phyloP scores from a whole-genome alignment of 2,329 filamentous ascomycete species.

The Thielaviopsis punctulata region DNA sequence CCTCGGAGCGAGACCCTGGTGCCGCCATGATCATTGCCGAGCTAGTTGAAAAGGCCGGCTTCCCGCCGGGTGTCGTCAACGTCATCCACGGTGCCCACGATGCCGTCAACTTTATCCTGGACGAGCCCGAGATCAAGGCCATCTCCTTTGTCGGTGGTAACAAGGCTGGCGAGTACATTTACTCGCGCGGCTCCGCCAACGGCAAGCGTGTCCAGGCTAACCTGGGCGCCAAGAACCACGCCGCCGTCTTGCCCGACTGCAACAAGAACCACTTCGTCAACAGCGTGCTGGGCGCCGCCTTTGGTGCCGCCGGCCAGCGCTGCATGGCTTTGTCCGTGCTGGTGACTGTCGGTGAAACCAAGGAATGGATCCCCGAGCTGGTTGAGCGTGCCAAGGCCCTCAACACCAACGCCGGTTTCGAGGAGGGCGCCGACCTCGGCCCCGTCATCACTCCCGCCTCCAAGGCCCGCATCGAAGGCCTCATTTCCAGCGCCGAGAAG shows the following conservation, averaged over 20 bases:
- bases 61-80: conserved; percentile 68
- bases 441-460: conserved; percentile 68
- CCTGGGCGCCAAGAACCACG: conserved; percentile 77
- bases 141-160: conserved; percentile 77
- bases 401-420: conserved; percentile 65
- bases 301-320: conserved; percentile 68
- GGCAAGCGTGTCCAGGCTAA: conserved; percentile 83
- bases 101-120: conserved; percentile 73
- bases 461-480: conserved; percentile 57
- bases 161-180: conserved; percentile 81
- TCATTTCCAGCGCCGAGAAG: conserved; percentile 61
- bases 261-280: conserved; percentile 85
- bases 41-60: conserved; percentile 62
- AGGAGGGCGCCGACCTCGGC: conserved; percentile 61
- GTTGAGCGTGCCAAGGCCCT: conserved; percentile 58
- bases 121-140: conserved; percentile 72
- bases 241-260: conserved; percentile 66
- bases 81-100: conserved; percentile 65
- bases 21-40: conserved; percentile 75
- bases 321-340: conserved; percentile 77
- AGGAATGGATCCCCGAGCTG: conserved; percentile 64
- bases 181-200: conserved; percentile 58
- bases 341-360: conserved; percentile 71
- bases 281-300: conserved; percentile 67
- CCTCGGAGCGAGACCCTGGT: conserved; percentile 70